Base-by-base conservation (phyloP, 2,329 filamentous ascomycete species). In the Aspergillus terreus region DNA sequence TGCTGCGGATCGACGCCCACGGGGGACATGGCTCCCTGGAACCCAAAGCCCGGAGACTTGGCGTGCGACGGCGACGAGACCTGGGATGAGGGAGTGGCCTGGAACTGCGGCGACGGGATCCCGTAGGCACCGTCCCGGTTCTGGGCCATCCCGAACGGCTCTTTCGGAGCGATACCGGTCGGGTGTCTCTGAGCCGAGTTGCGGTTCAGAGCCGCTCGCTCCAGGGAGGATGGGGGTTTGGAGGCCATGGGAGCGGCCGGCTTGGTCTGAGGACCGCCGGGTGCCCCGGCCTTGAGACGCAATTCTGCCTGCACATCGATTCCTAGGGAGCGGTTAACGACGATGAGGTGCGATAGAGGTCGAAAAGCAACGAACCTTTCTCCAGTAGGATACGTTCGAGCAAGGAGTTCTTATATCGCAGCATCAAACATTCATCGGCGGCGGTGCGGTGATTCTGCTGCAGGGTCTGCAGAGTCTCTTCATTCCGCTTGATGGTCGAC, bases 231-330 rank as follows among this genome's bases (percentile, higher is more conserved):
- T 27, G 86, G 82, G 62, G 88, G 86, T 50, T 88, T 84, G 64
- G 79, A 70, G 78, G 86, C 72, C 82, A 88, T 78, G 76, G 80
- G 83, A 80, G 70, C 83, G 80, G 61, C 51, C 82, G 40, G 40
- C 40, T 42, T 42, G 40, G 89, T 62, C 82, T 85, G 53, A 80
- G 71, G 67, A 35, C 66, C 87, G 64, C 86, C 88, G 47, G 92
- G 90, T 73, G 88, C 95, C 63, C 88, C 90, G 44, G 89, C 92
- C 78, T 96, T 97, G 68, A 92, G 87, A 58, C 89, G 88, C 63
- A 99, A 82, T 75, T 97, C 94, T 57, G 92, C 89, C 76, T 97
- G 91, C 45, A 99, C 94, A 79, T 99, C 92, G 72, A 97, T 96
- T 63, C 91, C 91, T 95, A 43, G 11, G 58, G 9, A 41, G 15